Conservation (phyloP, 2,329 filamentous ascomycete genomes). For the Aspergillus aculeatus region DNA sequence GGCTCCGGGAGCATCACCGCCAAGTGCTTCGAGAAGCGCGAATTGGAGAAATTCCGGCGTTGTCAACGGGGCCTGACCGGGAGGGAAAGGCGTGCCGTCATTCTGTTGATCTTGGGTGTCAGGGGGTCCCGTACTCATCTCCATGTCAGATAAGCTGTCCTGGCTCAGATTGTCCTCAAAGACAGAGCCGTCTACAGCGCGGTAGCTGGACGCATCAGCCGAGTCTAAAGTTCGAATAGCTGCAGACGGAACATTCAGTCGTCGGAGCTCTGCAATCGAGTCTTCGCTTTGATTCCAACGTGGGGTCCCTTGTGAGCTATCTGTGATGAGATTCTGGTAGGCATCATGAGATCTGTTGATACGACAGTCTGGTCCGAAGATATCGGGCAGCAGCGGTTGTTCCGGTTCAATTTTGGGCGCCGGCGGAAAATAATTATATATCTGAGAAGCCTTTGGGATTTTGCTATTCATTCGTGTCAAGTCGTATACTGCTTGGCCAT, state of each 20-base stretch:
- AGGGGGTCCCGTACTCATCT: conserved; percentile 4
- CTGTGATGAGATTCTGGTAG: not conserved
- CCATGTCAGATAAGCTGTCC: conserved; percentile 13
- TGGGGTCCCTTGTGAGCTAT: not conserved
- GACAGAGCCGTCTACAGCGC: conserved; percentile 21
- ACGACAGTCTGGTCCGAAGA: conserved; percentile 29
- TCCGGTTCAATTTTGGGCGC: conserved; percentile 20
- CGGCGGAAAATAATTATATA: conserved; percentile 29
- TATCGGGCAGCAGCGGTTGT: conserved; percentile 25
- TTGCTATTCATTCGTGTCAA: conserved; percentile 27
- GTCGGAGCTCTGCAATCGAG: not conserved
- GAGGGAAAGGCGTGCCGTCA: conserved; percentile 3
- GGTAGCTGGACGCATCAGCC: conserved; percentile 19
- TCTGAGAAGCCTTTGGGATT: conserved; percentile 30
- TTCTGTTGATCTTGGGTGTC: conserved; percentile 6
- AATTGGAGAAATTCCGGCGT: conserved; percentile 24
- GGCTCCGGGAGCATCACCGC: conserved; percentile 19
- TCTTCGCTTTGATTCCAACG: not conserved
- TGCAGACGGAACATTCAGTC: not conserved
- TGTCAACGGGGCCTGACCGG: conserved; percentile 15
- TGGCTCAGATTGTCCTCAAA: conserved; percentile 17
- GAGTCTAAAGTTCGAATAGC: conserved; percentile 13
- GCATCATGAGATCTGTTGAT: conserved; percentile 12
- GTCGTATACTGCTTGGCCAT: conserved; percentile 28
- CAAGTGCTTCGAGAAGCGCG: conserved; percentile 24